phyloP scores from a whole-genome alignment of 192 early-diverging fungal genomes.

The Backusella tarrabulga region DNA sequence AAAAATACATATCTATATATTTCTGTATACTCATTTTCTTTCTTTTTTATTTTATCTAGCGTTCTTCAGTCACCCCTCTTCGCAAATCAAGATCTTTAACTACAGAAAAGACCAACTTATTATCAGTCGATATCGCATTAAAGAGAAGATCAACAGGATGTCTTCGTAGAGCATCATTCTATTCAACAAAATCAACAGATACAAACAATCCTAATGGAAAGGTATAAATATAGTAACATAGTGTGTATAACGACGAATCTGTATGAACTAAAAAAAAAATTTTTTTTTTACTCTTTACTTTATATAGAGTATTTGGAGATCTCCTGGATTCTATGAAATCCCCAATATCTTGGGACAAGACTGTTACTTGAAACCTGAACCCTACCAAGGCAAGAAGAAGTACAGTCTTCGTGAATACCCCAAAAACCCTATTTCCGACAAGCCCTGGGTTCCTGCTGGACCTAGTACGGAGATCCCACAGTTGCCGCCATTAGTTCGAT shows the following conservation, averaged over 20 bases:
- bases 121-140: conserved; percentile 16
- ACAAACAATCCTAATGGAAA: background rate
- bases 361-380: conserved; percentile 30
- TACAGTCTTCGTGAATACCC: background rate
- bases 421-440: conserved; percentile 23
- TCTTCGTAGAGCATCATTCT: conserved; percentile 16
- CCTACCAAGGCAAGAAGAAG: background rate
- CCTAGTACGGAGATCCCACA: conserved; percentile 27
- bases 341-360: conserved; percentile 26
- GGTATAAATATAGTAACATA: conserved; percentile 1
- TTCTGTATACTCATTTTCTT: background rate
- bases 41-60: background rate
- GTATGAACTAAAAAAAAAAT: background rate
- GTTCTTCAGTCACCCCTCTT: background rate
- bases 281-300: background rate
- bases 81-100: conserved; percentile 32
- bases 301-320: conserved; percentile 24
- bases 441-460: conserved; percentile 31
- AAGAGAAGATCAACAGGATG: conserved; percentile 37
- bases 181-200: conserved; percentile 8
- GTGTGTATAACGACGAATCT: background rate
- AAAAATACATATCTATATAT: background rate
- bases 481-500: conserved; percentile 29
- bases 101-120: conserved; percentile 8
- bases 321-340: conserved; percentile 29